These are phyloP conservation scores for Paecilomyces dactylethromorphus DNA, from an alignment of 2,329 filamentous ascomycete species.

Conservation along the genomic window DNA sequence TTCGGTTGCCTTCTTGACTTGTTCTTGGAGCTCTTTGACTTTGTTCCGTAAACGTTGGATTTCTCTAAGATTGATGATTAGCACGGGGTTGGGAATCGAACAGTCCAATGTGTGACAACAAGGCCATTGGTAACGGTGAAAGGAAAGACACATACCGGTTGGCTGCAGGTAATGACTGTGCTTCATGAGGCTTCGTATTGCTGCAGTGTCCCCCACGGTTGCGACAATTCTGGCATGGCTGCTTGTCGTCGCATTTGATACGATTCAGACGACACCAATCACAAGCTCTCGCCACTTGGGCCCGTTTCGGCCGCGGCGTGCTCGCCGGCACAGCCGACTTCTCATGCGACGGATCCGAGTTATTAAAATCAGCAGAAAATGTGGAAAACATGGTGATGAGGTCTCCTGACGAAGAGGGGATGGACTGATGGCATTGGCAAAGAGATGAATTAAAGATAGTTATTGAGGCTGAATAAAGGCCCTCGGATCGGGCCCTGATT, in stretches of 20 bases:
- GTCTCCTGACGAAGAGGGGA: no score
- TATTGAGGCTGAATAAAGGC: no score
- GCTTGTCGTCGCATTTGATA: conserved; percentile 5
- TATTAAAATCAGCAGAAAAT: not conserved
- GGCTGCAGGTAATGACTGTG: conserved; percentile 2
- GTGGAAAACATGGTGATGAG: not conserved
- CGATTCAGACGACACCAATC: conserved; percentile 5
- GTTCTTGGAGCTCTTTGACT: conserved; percentile 20
- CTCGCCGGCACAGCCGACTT: not conserved
- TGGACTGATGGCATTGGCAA: no score
- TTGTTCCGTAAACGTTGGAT: conserved; percentile 22
- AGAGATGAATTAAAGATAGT: no score
- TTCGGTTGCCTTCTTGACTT: conserved; percentile 20
- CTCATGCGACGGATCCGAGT: not conserved
- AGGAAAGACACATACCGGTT: not conserved
- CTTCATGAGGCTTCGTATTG: conserved; percentile 4
- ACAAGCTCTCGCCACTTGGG: conserved; percentile 5
- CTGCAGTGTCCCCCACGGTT: conserved; percentile 4
- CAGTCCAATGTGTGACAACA: not conserved
- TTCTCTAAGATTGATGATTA: conserved; percentile 2
- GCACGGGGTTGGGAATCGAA: not conserved
- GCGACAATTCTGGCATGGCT: conserved; percentile 4
- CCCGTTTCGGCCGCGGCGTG: conserved; percentile 1
- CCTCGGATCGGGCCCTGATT: no score
- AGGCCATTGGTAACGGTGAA: not conserved